These are phyloP conservation scores for Spathaspora passalidarum DNA, from an alignment of 805 yeast genomes.

Conservation along the genomic window DNA sequence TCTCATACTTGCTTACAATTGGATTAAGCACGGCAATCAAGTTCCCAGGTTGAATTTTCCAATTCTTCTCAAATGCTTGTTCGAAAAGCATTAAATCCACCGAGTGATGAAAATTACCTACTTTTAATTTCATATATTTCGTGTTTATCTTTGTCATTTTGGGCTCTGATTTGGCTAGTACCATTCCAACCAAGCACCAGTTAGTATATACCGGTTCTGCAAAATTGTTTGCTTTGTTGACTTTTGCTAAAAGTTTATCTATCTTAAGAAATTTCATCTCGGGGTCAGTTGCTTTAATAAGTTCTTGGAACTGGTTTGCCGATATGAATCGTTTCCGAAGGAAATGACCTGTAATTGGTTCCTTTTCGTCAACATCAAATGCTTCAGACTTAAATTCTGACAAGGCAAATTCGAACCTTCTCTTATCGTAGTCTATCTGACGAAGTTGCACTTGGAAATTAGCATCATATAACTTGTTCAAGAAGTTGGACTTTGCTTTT, in stretches of 20 bases:
- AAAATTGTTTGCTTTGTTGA: slow-evolving; percentile 61
- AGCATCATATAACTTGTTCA: slow-evolving; percentile 17
- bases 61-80: slow-evolving; percentile 63
- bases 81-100: slow-evolving; percentile 65
- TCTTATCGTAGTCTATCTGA: slow-evolving; percentile 18
- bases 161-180: slow-evolving; percentile 55
- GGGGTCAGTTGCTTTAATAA: slow-evolving; percentile 26
- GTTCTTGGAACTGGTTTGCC: slow-evolving; percentile 24
- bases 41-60: slow-evolving; percentile 75
- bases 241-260: slow-evolving; percentile 59
- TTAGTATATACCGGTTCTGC: slow-evolving; percentile 68
- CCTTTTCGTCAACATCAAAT: slow-evolving; percentile 17
- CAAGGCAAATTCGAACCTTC: slow-evolving; percentile 24
- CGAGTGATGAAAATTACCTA: slow-evolving; percentile 66
- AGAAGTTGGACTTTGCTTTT: slow-evolving; percentile 15
- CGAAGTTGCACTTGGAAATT: slow-evolving; percentile 6
- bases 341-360: slow-evolving; percentile 15
- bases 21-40: slow-evolving; percentile 78
- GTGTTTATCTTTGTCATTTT: slow-evolving; percentile 39
- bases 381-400: slow-evolving; percentile 3
- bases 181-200: slow-evolving; percentile 76
- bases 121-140: slow-evolving; percentile 57
- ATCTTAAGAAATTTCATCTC: slow-evolving; percentile 57
- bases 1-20: slow-evolving; percentile 35
- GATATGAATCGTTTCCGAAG: slow-evolving; percentile 46